Conservation (phyloP, 495 filamentous ascomycete species). For the Neurospora intermedia region DNA sequence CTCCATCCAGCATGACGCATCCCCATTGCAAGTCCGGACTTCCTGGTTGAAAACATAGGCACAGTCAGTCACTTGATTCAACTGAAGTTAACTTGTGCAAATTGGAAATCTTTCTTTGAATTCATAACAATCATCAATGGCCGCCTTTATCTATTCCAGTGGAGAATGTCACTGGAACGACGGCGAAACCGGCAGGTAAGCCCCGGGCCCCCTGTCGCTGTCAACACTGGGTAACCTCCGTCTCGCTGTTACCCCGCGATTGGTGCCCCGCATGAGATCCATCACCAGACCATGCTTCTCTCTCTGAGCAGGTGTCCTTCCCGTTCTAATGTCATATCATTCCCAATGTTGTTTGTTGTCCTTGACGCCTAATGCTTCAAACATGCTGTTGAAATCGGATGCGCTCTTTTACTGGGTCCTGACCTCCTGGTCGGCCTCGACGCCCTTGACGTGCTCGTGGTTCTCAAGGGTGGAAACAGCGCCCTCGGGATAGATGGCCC, state of each 20-base stretch:
- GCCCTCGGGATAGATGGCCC: conserved; percentile 64
- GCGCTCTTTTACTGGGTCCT: conserved; percentile 50
- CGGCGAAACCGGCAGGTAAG: neutral
- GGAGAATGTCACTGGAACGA: neutral
- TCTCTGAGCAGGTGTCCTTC: neutral
- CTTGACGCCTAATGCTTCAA: neutral
- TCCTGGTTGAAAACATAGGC: neutral
- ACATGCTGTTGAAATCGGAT: neutral
- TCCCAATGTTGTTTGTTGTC: neutral
- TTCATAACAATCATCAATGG: neutral
- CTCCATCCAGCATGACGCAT: no score
- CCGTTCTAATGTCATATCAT: neutral
- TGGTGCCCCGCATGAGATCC: neutral
- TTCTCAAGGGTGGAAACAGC: conserved; percentile 48
- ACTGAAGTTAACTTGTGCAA: neutral
- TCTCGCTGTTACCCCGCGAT: neutral
- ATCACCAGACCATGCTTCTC: neutral
- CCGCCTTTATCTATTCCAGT: neutral
- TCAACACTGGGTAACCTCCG: neutral
- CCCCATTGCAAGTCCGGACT: neutral
- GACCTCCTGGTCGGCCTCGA: conserved; percentile 65
- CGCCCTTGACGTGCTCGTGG: conserved; percentile 55
- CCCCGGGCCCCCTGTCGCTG: neutral
- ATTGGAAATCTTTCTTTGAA: neutral
- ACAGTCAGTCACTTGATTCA: neutral